Evolutionary conservation across 164 flowering plant species (phyloP).

Genomic region (Berberis vulgaris): DNA sequence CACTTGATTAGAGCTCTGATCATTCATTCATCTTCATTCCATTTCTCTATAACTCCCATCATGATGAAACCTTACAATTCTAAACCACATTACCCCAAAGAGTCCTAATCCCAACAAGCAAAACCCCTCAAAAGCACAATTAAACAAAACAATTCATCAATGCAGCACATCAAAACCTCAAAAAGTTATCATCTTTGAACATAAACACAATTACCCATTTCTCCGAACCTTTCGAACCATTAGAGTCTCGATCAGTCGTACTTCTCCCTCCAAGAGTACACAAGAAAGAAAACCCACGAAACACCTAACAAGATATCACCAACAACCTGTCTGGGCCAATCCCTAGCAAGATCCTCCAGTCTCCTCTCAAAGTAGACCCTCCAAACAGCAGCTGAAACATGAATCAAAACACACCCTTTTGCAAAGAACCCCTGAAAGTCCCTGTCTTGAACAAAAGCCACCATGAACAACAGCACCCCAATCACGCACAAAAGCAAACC

Average conservation of each 20-base stretch:
- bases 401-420: constrained; percentile 57
- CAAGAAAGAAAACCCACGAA: constrained; percentile 67
- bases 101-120: background rate
- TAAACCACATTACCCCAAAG: background rate
- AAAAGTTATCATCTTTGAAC: no score
- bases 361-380: constrained; percentile 55
- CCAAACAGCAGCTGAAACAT: constrained; percentile 56
- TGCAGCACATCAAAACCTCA: background rate
- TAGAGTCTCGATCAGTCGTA: constrained; percentile 32
- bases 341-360: constrained; percentile 53
- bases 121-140: background rate
- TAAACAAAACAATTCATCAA: background rate
- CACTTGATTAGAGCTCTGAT: no score
- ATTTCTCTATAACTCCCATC: no score
- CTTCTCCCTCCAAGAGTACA: constrained; percentile 72
- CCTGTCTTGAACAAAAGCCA: constrained; percentile 56
- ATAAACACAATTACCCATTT: no score
- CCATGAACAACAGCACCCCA: constrained; percentile 64
- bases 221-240: no score
- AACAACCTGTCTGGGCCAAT: constrained; percentile 49
- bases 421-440: constrained; percentile 70
- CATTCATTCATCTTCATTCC: no score
- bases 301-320: constrained; percentile 50
- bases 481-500: constrained; percentile 55
- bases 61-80: background rate